Evolutionary conservation across 768 basidiomycete genomes (phyloP).

Genomic region (Rubroboletus pulcherrimus): DNA sequence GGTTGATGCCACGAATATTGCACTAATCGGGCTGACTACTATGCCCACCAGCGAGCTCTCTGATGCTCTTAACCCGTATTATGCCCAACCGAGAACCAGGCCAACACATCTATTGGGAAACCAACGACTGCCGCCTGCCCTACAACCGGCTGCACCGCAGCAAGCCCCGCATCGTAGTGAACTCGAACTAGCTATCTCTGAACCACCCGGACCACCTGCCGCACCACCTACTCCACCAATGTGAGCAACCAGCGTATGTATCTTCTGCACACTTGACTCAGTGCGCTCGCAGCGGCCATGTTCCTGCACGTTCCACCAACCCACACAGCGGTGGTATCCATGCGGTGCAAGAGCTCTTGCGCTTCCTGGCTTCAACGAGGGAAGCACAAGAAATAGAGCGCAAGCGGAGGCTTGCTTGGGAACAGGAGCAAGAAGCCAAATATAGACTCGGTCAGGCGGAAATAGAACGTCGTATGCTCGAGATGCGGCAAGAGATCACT

Average conservation of each 20-base stretch:
- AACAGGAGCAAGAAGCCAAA: conserved; percentile 64
- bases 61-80: conserved; percentile 72
- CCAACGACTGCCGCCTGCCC: conserved; percentile 25
- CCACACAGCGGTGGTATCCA: conserved; percentile 37
- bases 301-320: conserved; percentile 19
- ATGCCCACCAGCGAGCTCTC: conserved; percentile 75
- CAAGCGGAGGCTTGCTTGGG: conserved; percentile 61
- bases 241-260: conserved; percentile 28
- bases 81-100: conserved; percentile 42
- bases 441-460: conserved; percentile 52
- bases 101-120: conserved; percentile 10
- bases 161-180: conserved; percentile 61
- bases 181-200: conserved; percentile 57
- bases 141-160: conserved; percentile 33
- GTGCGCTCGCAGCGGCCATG: conserved; percentile 5
- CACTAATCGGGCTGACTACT: not conserved
- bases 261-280: not conserved
- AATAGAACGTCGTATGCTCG: conserved; percentile 52
- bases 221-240: conserved; percentile 33
- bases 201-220: conserved; percentile 30
- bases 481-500: conserved; percentile 52
- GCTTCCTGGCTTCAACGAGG: conserved; percentile 52
- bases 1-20: not conserved
- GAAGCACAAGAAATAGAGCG: conserved; percentile 60
- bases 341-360: conserved; percentile 57